Conservation (phyloP, 768 basidiomycete genomes). For the Podaxis mareebaensis region DNA sequence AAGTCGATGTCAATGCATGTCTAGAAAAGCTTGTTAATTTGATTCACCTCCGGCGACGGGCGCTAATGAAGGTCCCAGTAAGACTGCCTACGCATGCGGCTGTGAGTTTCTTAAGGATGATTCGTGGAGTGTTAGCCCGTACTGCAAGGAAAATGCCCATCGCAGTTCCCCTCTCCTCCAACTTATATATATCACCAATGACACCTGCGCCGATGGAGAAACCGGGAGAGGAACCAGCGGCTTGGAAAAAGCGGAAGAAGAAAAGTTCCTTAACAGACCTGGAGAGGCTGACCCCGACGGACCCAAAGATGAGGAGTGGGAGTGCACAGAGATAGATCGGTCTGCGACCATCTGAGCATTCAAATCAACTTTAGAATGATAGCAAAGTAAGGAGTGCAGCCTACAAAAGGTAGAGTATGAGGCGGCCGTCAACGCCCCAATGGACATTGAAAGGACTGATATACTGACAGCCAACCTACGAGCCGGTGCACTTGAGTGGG, state of each 20-base stretch:
- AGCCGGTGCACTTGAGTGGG: no score
- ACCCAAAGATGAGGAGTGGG: conserved; percentile 61
- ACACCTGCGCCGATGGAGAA: conserved; percentile 58
- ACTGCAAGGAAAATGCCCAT: conserved; percentile 64
- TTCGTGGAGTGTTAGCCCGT: conserved; percentile 15
- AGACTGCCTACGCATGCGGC: conserved; percentile 45
- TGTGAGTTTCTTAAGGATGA: conserved; percentile 22
- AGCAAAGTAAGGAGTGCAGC: conserved; percentile 5
- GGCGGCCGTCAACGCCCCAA: conserved; percentile 34
- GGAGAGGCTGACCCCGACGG: conserved; percentile 58
- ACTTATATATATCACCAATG: conserved; percentile 65
- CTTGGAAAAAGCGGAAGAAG: conserved; percentile 65
- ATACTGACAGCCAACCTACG: conserved; percentile 36
- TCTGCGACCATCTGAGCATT: conserved; percentile 59
- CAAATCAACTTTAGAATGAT: neutral
- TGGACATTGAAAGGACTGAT: conserved; percentile 32
- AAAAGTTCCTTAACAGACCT: conserved; percentile 47
- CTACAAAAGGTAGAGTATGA: conserved; percentile 41
- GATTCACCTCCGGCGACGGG: conserved; percentile 54
- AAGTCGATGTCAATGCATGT: neutral
- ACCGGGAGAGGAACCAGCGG: conserved; percentile 62
- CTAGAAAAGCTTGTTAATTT: neutral
- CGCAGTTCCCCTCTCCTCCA: conserved; percentile 61
- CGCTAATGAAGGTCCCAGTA: conserved; percentile 62
- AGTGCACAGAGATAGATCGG: conserved; percentile 59